These are phyloP conservation scores for Penicillium egyptiacum DNA, from an alignment of 495 filamentous ascomycete species.

Conservation along the genomic window DNA sequence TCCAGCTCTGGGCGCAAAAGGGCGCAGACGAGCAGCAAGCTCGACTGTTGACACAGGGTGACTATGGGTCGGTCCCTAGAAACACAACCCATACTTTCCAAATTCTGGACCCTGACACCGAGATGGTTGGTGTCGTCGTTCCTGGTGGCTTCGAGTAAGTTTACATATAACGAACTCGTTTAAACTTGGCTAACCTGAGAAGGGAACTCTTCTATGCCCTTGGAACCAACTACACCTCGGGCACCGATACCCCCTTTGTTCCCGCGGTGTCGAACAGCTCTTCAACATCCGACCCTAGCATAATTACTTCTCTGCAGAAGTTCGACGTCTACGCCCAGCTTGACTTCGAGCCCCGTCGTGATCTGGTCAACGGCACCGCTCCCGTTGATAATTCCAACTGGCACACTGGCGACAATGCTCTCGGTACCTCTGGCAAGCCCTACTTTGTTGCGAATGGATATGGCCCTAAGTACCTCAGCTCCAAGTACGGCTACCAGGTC, in stretches of 20 bases:
- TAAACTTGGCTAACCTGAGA: not conserved
- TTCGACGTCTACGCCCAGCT: constrained; percentile 46
- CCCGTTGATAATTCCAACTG: constrained; percentile 23
- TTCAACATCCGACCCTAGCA: constrained; percentile 10
- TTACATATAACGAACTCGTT: not conserved
- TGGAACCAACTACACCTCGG: constrained; percentile 28
- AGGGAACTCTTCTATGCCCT: constrained; percentile 43
- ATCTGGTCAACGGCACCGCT: constrained; percentile 40
- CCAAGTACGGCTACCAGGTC: constrained; percentile 40
- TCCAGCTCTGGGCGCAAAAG: constrained; percentile 48
- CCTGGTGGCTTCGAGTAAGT: constrained; percentile 49
- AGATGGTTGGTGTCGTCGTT: constrained; percentile 44
- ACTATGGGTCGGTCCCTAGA: constrained; percentile 40
- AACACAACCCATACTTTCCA: constrained; percentile 50
- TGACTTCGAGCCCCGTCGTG: constrained; percentile 35
- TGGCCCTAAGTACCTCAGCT: constrained; percentile 43
- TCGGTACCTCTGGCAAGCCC: constrained; percentile 28
- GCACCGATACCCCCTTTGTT: constrained; percentile 33
- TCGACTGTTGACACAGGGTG: constrained; percentile 38
- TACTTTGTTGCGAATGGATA: constrained; percentile 46
- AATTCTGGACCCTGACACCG: constrained; percentile 46
- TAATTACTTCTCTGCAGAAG: constrained; percentile 26
- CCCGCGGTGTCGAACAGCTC: constrained; percentile 20
- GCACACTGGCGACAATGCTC: constrained; percentile 35
- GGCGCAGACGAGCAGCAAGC: constrained; percentile 31